Conservation (phyloP, 148 eudicot genomes). For the Cornus kousa region DNA sequence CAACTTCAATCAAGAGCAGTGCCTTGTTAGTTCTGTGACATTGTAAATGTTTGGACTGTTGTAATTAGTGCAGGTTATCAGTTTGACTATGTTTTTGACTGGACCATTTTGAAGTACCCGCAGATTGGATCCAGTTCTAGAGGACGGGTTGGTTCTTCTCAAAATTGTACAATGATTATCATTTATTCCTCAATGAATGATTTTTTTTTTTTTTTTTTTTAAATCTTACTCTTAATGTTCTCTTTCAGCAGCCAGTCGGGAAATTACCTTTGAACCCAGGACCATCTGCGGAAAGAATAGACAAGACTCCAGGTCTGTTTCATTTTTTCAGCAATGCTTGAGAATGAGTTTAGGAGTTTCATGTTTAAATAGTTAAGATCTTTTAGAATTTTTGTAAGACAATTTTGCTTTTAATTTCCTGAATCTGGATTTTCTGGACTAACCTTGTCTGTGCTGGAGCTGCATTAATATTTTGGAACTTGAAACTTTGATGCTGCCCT, state of each 20-base stretch:
- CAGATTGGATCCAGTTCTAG: constrained; percentile 89
- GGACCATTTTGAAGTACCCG: constrained; percentile 95
- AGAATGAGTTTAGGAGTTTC: neutral
- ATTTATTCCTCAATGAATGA: neutral
- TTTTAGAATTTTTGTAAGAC: no score
- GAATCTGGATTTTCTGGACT: no score
- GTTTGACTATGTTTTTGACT: constrained; percentile 98
- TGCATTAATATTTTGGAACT: neutral
- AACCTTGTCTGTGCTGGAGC: no score
- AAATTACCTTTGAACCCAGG: constrained; percentile 67
- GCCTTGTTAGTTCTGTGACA: neutral
- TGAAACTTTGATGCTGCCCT: neutral
- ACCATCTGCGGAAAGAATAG: constrained; percentile 71
- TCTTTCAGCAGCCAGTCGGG: constrained; percentile 50
- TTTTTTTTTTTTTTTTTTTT: neutral
- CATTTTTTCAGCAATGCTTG: neutral
- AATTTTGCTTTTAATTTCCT: no score
- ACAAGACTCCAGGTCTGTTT: constrained; percentile 64
- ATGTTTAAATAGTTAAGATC: neutral
- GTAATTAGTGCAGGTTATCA: constrained; percentile 68
- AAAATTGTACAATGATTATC: neutral
- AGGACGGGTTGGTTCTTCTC: constrained; percentile 53
- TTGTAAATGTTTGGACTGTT: neutral
- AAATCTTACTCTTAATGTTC: neutral
- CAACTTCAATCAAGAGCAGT: neutral